These are phyloP conservation scores for Neonectria hederae DNA, from an alignment of 2,329 filamentous ascomycete genomes.

Conservation along the genomic window DNA sequence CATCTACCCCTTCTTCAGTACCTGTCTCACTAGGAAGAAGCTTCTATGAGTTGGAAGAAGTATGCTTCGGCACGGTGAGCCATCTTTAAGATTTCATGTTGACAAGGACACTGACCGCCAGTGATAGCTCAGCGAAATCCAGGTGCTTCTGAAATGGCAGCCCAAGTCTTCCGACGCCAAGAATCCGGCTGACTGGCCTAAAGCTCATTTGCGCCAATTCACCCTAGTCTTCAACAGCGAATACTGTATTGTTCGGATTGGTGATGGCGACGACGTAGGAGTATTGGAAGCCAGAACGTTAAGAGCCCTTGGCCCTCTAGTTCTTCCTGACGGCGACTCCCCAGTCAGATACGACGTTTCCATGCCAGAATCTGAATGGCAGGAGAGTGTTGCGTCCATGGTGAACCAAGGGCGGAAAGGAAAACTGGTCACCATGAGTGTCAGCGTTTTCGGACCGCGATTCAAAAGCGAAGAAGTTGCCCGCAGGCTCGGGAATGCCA, in stretches of 20 bases:
- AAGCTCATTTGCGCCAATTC: background rate
- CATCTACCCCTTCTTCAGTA: background rate
- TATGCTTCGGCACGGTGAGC: background rate
- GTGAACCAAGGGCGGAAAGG: background rate
- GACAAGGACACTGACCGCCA: background rate
- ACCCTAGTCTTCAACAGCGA: background rate
- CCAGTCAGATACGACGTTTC: background rate
- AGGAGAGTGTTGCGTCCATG: background rate
- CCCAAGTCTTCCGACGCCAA: background rate
- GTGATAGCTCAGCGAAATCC: background rate
- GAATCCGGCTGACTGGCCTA: background rate
- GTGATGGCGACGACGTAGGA: background rate
- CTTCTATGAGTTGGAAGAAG: background rate
- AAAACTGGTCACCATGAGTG: background rate
- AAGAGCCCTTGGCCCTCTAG: background rate
- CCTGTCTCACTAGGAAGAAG: background rate
- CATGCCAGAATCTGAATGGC: background rate
- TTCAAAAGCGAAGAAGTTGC: background rate
- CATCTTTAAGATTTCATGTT: no score
- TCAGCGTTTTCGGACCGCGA: background rate
- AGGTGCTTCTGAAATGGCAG: background rate
- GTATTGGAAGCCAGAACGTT: background rate
- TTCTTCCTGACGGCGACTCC: background rate
- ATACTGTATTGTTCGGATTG: background rate
- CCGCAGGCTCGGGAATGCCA: background rate